phyloP scores from a whole-genome alignment of 768 basidiomycete genomes.

The Termitomyces sp. region DNA sequence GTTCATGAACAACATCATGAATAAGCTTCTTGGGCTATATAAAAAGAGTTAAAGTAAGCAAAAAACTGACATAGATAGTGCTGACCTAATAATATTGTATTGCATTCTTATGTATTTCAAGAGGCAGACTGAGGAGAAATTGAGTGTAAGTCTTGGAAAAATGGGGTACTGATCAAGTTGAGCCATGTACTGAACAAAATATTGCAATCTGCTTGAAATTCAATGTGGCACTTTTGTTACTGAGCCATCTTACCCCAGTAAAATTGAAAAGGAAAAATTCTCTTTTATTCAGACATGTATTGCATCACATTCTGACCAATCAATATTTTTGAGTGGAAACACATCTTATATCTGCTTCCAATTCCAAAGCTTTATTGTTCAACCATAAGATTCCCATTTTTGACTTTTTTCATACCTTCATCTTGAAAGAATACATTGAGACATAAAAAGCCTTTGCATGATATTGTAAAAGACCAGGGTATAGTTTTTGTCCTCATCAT shows the following conservation, averaged over 20 bases:
- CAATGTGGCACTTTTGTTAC: not conserved
- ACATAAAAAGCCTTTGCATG: conserved; percentile 29
- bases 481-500: conserved; percentile 59
- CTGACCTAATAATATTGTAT: conserved; percentile 79
- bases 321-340: not conserved
- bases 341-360: not conserved
- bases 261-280: not conserved
- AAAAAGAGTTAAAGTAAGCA: not conserved
- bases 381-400: too few species aligned
- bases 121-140: conserved; percentile 61
- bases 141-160: conserved; percentile 68
- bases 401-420: too few species aligned
- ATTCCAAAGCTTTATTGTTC: too few species aligned
- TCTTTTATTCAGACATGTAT: not conserved
- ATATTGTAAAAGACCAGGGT: conserved; percentile 24
- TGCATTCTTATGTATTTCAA: conserved; percentile 70
- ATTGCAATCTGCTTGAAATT: not conserved
- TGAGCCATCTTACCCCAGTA: not conserved
- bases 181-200: not conserved
- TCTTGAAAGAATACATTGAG: too few species aligned
- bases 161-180: conserved; percentile 33
- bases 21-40: conserved; percentile 86
- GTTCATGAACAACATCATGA: conserved; percentile 74
- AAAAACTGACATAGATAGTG: not conserved
- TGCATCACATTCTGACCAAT: too few species aligned